These are phyloP conservation scores for Udeniomyces megalosporus DNA, from an alignment of 768 basidiomycete genomes.

Conservation along the genomic window DNA sequence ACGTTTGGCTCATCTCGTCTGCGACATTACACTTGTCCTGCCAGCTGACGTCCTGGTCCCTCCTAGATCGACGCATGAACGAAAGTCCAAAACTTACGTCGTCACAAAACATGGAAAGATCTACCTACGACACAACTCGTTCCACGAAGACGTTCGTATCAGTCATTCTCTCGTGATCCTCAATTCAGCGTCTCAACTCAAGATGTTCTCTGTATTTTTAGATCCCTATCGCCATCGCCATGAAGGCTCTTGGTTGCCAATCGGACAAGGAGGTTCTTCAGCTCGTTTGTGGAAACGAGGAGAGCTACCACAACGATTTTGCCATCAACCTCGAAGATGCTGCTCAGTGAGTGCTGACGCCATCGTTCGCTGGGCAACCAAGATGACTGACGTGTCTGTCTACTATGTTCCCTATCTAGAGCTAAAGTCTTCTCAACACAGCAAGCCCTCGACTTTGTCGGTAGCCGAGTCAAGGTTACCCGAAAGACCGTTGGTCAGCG, in stretches of 20 bases:
- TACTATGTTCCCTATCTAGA: slow-evolving; percentile 11
- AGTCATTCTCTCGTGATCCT: background rate
- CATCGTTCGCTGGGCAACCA: slow-evolving; percentile 27
- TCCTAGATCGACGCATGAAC: slow-evolving; percentile 36
- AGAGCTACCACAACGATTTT: slow-evolving; percentile 71
- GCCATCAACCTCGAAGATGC: slow-evolving; percentile 87
- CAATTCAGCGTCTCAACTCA: background rate
- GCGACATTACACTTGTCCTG: background rate
- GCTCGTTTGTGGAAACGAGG: slow-evolving; percentile 79
- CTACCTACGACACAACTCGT: slow-evolving; percentile 91
- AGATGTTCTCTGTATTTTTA: background rate
- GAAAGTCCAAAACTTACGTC: slow-evolving; percentile 95
- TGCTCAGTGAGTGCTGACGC: slow-evolving; percentile 39
- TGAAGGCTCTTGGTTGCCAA: slow-evolving; percentile 90
- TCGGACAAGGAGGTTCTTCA: slow-evolving; percentile 96
- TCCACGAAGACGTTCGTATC: slow-evolving; percentile 54
- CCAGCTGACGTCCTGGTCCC: slow-evolving; percentile 25
- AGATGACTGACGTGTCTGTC: slow-evolving; percentile 22
- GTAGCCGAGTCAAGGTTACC: slow-evolving; percentile 77
- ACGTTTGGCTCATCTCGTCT: slow-evolving; percentile 29
- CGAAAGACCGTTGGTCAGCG: slow-evolving; percentile 49
- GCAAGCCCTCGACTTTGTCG: slow-evolving; percentile 90
- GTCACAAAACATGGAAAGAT: slow-evolving; percentile 87
- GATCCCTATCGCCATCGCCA: slow-evolving; percentile 84
- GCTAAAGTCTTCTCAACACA: slow-evolving; percentile 61